These are phyloP conservation scores for Nemania bipapillata DNA, from an alignment of 2,329 filamentous ascomycete species.

Conservation along the genomic window DNA sequence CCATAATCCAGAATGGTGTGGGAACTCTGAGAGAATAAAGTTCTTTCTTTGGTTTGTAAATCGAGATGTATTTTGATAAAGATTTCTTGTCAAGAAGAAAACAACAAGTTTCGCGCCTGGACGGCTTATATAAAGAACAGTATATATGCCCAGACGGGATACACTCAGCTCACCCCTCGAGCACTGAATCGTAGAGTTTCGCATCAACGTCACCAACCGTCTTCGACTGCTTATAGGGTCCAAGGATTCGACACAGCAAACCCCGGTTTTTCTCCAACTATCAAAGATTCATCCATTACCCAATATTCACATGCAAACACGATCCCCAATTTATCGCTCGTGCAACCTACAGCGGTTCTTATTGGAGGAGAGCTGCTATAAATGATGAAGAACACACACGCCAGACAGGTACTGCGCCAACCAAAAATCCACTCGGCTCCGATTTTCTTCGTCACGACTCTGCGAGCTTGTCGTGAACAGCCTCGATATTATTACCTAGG, in stretches of 20 bases:
- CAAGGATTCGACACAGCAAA: background rate
- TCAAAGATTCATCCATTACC: conserved; percentile 22
- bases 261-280: background rate
- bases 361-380: background rate
- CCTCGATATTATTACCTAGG: conserved; percentile 39
- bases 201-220: conserved; percentile 32
- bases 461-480: conserved; percentile 28
- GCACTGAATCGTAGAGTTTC: conserved; percentile 15
- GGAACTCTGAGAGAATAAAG: background rate
- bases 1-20: conserved; percentile 35
- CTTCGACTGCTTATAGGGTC: background rate
- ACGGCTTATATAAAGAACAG: background rate
- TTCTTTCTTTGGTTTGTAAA: background rate
- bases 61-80: background rate
- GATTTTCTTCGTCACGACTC: conserved; percentile 16
- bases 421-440: background rate
- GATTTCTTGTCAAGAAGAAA: background rate
- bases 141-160: background rate
- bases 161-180: background rate
- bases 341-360: background rate
- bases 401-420: background rate
- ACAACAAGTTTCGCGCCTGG: background rate
- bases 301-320: conserved; percentile 21
- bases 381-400: conserved; percentile 20
- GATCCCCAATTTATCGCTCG: background rate